Evolutionary conservation across 345 rosid genomes (phyloP), one percentile per base, ranked within the genome.

Genomic region (Murraya koenigii): DNA sequence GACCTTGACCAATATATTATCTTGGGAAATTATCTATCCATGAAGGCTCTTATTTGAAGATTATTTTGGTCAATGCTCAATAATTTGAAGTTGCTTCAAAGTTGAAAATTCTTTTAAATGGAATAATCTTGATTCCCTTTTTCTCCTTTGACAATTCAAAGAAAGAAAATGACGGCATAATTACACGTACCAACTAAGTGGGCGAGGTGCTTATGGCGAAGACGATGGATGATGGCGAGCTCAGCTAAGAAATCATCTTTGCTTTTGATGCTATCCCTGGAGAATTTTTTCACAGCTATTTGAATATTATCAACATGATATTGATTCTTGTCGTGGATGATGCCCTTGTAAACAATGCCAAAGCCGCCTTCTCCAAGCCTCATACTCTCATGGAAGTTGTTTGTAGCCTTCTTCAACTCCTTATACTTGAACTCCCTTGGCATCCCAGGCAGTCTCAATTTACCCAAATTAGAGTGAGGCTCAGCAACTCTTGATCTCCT

Each of bases 321-420:
- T 36, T 15, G 49, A 35, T 73, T 78, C 5, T 80, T 70, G 56
- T 71, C 56, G 11, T 60, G 30, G 22, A 84, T 25, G 11, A 77
- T 30, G 14, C 89, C 92, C 82, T 65, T 80, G 74, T 85, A 86
- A 32, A 88, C 89, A 36, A 86, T 82, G 8, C 87, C 88, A 58
- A 86, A 86, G 49, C 91, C 88, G 23, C 91, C 91, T 75, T 86
- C 86, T 0, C 89, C 91, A 2, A 86, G 87, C 81, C 63, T 85
- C 82, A 74, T 77, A 15, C 81, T 84, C 63, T 80, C 83, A 28
- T 84, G 54, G 32, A 88, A 88, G 25, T 82, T 68, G 52, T 78
- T 75, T 0, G 88, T 85, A 0, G 88, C 92, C 49, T 54, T 81
- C 79, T 87, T 86, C 75, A 88, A 62, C 38, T 81, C 88, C 74